Evolutionary conservation across 345 rosid species (phyloP).

Genomic region (Fremontodendron californicum): DNA sequence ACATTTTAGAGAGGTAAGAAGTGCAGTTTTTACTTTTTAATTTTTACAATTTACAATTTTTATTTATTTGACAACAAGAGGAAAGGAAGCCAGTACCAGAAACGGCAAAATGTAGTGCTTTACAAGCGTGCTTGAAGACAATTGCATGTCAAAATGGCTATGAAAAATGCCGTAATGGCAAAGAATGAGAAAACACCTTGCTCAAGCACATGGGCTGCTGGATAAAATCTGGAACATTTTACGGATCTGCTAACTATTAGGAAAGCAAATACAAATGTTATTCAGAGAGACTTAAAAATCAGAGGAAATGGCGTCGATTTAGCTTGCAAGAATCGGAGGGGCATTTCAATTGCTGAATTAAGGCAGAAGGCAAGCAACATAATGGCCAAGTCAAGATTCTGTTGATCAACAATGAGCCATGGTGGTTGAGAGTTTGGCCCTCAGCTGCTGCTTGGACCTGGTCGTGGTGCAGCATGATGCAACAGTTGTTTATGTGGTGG

Average conservation of each 20-base stretch:
- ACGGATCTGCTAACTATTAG: neutral
- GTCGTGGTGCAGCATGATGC: neutral
- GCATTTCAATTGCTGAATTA: neutral
- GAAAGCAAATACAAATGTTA: neutral
- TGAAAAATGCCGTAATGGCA: neutral
- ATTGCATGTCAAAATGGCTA: neutral
- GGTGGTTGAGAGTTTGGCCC: neutral
- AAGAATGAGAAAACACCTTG: neutral
- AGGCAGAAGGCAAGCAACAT: neutral
- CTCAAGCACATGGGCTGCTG: neutral
- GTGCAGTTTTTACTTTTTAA: too few species aligned
- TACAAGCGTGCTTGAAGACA: neutral
- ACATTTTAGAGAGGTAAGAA: too few species aligned
- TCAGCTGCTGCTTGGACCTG: neutral
- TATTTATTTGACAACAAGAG: neutral
- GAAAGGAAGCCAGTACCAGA: neutral
- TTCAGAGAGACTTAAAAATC: neutral
- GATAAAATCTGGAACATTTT: neutral
- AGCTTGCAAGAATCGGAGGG: neutral
- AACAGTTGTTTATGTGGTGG: neutral
- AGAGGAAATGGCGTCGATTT: neutral
- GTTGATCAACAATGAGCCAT: neutral
- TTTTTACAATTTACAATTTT: too few species aligned
- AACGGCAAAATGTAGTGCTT: neutral
- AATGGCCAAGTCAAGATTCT: neutral